Percentiles rank a stretch among this genome's conserved stretches.
Evolutionary conservation across 164 flowering plant genomes (phyloP).

Genomic region (Stephania yunnanensis): DNA sequence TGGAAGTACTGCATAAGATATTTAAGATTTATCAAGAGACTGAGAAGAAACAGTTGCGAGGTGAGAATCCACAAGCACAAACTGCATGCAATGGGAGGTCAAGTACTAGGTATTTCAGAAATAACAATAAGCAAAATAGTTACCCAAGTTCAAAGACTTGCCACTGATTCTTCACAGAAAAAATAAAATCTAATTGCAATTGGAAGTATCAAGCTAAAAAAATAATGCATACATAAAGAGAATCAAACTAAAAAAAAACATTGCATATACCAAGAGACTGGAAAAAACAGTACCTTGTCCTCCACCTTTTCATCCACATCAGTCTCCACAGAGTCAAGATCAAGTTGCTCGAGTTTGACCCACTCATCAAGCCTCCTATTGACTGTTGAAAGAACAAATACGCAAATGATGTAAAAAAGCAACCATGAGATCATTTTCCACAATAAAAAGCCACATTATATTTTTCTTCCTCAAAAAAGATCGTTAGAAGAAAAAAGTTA

Average conservation of each 20-base stretch:
- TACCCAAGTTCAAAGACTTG: not conserved
- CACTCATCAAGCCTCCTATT: slow-evolving; percentile 97
- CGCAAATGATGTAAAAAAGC: slow-evolving; percentile 10
- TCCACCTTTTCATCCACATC: slow-evolving; percentile 97
- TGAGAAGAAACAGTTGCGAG: too few species aligned
- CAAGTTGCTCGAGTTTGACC: slow-evolving; percentile 94
- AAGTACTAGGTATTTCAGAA: too few species aligned
- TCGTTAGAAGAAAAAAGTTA: too few species aligned
- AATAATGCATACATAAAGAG: not conserved
- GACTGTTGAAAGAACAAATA: slow-evolving; percentile 34
- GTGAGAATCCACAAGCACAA: too few species aligned
- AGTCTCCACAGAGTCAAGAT: slow-evolving; percentile 87
- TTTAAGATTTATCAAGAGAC: too few species aligned
- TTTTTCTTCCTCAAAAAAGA: too few species aligned
- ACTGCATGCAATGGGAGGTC: too few species aligned
- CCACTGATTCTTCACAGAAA: not conserved
- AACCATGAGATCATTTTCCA: not conserved
- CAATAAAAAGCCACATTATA: too few species aligned
- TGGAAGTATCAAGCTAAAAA: not conserved
- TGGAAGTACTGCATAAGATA: too few species aligned
- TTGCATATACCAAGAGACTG: not conserved
- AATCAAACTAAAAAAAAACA: not conserved
- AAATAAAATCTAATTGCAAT: not conserved
- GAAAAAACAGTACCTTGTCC: slow-evolving; percentile 65
- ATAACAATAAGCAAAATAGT: not conserved